phyloP scores from a whole-genome alignment of 345 rosid species.

The Arabis alpina region DNA sequence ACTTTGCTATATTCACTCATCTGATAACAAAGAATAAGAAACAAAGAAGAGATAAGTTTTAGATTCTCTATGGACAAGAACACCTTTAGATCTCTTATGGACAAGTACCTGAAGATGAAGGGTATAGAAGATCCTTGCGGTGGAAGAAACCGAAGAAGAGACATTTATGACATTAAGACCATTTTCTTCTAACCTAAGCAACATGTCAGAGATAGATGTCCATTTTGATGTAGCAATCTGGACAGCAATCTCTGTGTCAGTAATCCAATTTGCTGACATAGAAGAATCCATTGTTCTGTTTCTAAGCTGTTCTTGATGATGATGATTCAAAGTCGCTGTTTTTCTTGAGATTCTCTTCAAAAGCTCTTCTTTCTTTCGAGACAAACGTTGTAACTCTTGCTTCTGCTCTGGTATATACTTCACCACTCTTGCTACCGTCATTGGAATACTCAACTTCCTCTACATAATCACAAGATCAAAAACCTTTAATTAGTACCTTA shows the following conservation, averaged over 20 bases:
- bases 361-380: conserved; percentile 53
- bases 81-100: neutral
- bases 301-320: conserved; percentile 36
- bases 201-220: conserved; percentile 48
- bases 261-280: conserved; percentile 43
- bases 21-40: conserved; percentile 10
- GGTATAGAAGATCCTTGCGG: conserved; percentile 54
- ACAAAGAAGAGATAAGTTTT: neutral
- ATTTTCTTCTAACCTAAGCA: conserved; percentile 52
- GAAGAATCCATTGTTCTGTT: conserved; percentile 24
- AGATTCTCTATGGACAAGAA: conserved; percentile 4
- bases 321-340: neutral
- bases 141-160: conserved; percentile 62
- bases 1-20: conserved; percentile 21
- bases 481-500: neutral
- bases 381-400: conserved; percentile 46
- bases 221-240: conserved; percentile 48
- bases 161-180: conserved; percentile 51
- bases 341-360: conserved; percentile 43
- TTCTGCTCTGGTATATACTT: conserved; percentile 63
- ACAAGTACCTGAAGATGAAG: conserved; percentile 62
- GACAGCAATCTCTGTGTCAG: conserved; percentile 52
- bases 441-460: conserved; percentile 63
- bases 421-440: conserved; percentile 49
- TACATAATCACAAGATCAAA: conserved; percentile 19